Base-by-base conservation (phyloP, 441 rosid species). In the Geranium incanum region DNA sequence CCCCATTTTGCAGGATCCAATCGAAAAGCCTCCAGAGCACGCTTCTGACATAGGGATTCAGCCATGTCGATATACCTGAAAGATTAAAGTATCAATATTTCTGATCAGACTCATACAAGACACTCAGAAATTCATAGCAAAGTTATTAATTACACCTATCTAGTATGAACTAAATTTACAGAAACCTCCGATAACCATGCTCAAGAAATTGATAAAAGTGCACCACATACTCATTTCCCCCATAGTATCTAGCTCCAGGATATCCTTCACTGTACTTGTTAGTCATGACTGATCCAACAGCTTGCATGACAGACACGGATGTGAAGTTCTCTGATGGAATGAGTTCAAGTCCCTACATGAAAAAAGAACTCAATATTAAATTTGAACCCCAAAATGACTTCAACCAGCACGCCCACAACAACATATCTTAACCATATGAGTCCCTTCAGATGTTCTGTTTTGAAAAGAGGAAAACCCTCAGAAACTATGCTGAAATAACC, bases 201-300 rank as follows among this genome's bases (percentile, higher is more conserved):
- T 18, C 21, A 69, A 74, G 50, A 66, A 68, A 79, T 23, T 41
- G 36, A 70, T 70, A 69, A 50, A 0, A 39, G 6, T 39, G 68
- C 43, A 5, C 21, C 74, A 73, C 89, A 68, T 83, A 92, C 97
- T 92, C 96, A 28, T 92, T 92, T 83, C 97, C 97, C 81, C 97
- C 97, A 68, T 92, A 92, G 85, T 92, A 92, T 92, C 97, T 84
- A 0, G 97, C 96, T 77, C 97, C 96, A 8, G 96, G 97, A 77
- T 92, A 92, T 65, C 97, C 97, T 86, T 92, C 97, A 85, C 97
- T 92, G 78, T 92, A 92, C 78, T 92, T 92, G 84, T 92, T 92
- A 74, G 97, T 92, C 97, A 88, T 91, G 57, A 89, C 80, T 57
- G 95, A 90, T n/a, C 91, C 95, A 76, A 90, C 93, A 65, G 95